Conservation (phyloP, 352 stramenopile species). For the Globisporangium cylindrosporum region DNA sequence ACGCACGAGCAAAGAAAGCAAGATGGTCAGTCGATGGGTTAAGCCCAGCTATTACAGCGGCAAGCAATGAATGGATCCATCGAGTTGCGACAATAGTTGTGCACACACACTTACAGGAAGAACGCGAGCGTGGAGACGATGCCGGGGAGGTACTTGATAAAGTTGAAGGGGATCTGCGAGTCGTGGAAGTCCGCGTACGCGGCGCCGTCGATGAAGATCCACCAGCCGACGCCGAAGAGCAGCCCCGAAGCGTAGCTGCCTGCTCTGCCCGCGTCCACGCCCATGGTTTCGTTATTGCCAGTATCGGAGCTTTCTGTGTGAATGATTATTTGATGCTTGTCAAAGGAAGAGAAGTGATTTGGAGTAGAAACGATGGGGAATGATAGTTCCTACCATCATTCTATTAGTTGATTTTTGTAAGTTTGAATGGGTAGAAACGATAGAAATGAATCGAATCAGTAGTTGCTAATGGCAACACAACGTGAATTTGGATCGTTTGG, state of each 20-base stretch:
- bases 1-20: not conserved
- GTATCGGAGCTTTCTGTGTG: not conserved
- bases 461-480: not conserved
- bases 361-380: not conserved
- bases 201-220: constrained; percentile 55
- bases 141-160: constrained; percentile 54
- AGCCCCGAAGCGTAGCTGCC: constrained; percentile 48
- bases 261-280: constrained; percentile 30
- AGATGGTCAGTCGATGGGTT: not conserved
- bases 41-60: not conserved
- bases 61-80: not conserved
- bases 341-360: constrained; percentile 5
- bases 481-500: not conserved
- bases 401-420: not conserved
- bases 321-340: constrained; percentile 4
- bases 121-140: constrained; percentile 56
- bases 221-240: constrained; percentile 58
- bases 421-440: not conserved
- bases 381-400: constrained; percentile 2
- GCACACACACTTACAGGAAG: constrained; percentile 35
- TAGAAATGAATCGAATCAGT: not conserved
- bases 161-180: constrained; percentile 60
- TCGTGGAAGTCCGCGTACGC: constrained; percentile 35
- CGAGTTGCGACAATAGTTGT: not conserved
- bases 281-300: constrained; percentile 8